phyloP scores from a whole-genome alignment of 2,329 filamentous ascomycete species.

The Aureobasidium sp. region DNA sequence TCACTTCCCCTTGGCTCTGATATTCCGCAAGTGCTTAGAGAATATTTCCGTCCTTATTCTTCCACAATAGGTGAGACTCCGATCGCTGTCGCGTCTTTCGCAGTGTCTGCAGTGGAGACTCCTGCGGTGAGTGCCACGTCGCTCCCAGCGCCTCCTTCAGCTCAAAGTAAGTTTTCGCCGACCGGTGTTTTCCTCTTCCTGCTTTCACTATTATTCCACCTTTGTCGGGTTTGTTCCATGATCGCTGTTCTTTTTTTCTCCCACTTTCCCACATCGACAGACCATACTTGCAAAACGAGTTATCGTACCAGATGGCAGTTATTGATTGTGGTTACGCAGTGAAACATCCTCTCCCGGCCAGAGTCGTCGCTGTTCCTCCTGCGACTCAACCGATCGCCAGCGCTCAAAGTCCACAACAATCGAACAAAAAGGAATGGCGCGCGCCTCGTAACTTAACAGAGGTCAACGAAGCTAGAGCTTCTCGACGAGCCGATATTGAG shows the following conservation, averaged over 20 bases:
- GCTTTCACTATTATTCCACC: not conserved
- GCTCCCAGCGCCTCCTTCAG: slow-evolving; percentile 7
- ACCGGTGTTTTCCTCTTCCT: not conserved
- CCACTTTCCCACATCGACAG: too few species aligned
- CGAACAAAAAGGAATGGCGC: slow-evolving; percentile 1
- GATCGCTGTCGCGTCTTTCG: not conserved
- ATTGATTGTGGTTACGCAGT: slow-evolving; percentile 16
- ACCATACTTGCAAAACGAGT: not conserved
- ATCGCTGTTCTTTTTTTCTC: not conserved
- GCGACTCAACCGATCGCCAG: not conserved
- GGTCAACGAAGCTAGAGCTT: slow-evolving; percentile 54
- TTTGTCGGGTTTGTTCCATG: too few species aligned
- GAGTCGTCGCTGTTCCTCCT: slow-evolving; percentile 8
- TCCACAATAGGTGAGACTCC: not conserved
- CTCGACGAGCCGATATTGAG: slow-evolving; percentile 62
- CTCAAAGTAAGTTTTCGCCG: slow-evolving; percentile 11
- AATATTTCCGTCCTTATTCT: slow-evolving; percentile 24
- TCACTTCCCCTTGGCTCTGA: slow-evolving; percentile 20
- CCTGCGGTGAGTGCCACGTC: not conserved
- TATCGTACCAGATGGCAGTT: not conserved
- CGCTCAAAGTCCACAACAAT: slow-evolving; percentile 5
- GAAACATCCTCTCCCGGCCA: slow-evolving; percentile 11
- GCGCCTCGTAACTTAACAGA: slow-evolving; percentile 48
- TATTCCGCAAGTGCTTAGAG: slow-evolving; percentile 22
- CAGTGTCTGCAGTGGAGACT: not conserved